These are phyloP conservation scores for Dipodascopsis tothii DNA, from an alignment of 805 yeast genomes.

Conservation along the genomic window DNA sequence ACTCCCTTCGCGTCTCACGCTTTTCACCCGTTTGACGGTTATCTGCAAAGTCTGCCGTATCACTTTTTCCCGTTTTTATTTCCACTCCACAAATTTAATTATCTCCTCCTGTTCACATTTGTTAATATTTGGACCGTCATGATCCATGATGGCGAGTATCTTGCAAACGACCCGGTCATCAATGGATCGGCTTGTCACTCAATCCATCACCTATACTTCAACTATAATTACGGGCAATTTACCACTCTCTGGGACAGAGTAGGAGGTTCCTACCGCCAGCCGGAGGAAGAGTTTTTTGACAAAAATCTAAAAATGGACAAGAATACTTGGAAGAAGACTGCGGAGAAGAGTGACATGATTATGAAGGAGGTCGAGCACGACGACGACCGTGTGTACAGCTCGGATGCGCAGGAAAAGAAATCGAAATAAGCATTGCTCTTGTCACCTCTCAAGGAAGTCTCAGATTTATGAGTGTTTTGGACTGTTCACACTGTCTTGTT, in stretches of 20 bases:
- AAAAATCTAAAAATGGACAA: conserved; percentile 49
- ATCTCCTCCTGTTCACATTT: conserved; percentile 73
- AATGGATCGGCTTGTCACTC: conserved; percentile 99
- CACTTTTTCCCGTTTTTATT: conserved; percentile 85
- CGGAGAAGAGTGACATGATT: conserved; percentile 66
- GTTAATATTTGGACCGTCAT: conserved; percentile 97
- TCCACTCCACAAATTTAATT: conserved; percentile 84
- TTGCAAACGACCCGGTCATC: conserved; percentile 86
- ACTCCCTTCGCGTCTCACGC: conserved; percentile 98
- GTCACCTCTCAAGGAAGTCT: too few relatives aligned
- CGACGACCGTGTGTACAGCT: conserved; percentile 19
- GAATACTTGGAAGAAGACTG: conserved; percentile 63
- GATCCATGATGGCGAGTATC: conserved; percentile 96
- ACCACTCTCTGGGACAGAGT: conserved; percentile 97
- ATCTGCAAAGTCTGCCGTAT: conserved; percentile 85
- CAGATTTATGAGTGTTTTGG: too few relatives aligned
- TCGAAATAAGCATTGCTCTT: too few relatives aligned
- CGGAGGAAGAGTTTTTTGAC: conserved; percentile 79
- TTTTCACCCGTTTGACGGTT: conserved; percentile 97
- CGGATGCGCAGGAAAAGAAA: too few relatives aligned
- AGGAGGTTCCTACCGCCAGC: conserved; percentile 87
- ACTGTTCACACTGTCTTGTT: too few relatives aligned
- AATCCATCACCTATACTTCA: conserved; percentile 91
- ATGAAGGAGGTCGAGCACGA: conserved; percentile 75
- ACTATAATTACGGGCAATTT: conserved; percentile 96